Evolutionary conservation across 768 basidiomycete species (phyloP).

Genomic region (Crassisporium funariophilum): DNA sequence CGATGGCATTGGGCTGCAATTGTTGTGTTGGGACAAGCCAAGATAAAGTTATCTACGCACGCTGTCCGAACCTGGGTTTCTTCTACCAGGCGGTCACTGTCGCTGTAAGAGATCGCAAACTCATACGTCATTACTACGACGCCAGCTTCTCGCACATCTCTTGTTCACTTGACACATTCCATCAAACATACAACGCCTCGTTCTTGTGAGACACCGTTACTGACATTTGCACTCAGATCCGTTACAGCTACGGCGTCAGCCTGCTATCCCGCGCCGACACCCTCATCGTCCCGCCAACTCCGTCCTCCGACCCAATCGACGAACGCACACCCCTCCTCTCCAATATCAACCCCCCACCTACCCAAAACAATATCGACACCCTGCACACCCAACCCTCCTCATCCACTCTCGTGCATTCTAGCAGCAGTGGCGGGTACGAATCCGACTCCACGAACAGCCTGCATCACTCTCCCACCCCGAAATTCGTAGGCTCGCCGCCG

Average conservation of each 20-base stretch:
- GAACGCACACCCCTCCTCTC: conserved; percentile 41
- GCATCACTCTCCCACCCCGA: conserved; percentile 3
- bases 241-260: conserved; percentile 93
- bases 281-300: conserved; percentile 20
- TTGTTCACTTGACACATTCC: too few species aligned
- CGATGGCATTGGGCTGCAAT: too few species aligned
- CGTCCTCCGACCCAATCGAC: conserved; percentile 21
- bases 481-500: conserved; percentile 4
- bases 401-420: conserved; percentile 15
- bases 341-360: conserved; percentile 13
- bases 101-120: too few species aligned
- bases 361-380: conserved; percentile 14
- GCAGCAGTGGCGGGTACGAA: conserved; percentile 6
- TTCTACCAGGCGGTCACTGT: too few species aligned
- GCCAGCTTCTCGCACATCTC: too few species aligned
- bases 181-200: too few species aligned
- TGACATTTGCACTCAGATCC: conserved; percentile 49
- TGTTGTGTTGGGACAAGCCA: too few species aligned
- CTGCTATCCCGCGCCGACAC: conserved; percentile 74
- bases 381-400: conserved; percentile 16
- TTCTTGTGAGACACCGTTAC: not conserved
- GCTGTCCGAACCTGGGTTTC: too few species aligned
- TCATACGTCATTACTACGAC: too few species aligned
- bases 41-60: too few species aligned
- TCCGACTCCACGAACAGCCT: conserved; percentile 2